phyloP scores from a whole-genome alignment of 75 land plant species.

The Sequoiadendron giganteum region DNA sequence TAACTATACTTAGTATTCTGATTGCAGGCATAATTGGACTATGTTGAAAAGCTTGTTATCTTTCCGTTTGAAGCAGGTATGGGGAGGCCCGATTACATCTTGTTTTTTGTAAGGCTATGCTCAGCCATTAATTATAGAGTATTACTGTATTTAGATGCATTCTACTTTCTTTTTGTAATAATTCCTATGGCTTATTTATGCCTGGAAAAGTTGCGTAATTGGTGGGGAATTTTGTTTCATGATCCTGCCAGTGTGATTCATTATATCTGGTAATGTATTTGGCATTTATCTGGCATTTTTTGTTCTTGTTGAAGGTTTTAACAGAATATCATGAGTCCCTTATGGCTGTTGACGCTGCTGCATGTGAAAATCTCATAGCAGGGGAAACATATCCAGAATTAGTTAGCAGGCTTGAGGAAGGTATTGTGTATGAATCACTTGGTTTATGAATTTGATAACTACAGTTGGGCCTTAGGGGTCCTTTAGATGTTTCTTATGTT shows the following conservation, averaged over 20 bases:
- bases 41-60: slow-evolving; percentile 53
- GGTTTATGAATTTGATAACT: not conserved
- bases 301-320: slow-evolving; percentile 49
- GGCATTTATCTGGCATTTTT: slow-evolving; percentile 6
- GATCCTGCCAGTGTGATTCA: not conserved
- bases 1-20: not conserved
- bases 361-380: slow-evolving; percentile 42
- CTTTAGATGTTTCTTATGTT: not conserved
- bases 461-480: not conserved
- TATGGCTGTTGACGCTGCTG: slow-evolving; percentile 26
- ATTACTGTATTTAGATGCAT: too few relatives aligned
- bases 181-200: not conserved
- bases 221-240: not conserved
- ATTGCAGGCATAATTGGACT: slow-evolving; percentile 71
- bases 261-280: not conserved
- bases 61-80: slow-evolving; percentile 83
- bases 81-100: slow-evolving; percentile 44
- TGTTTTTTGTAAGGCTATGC: not conserved
- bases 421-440: slow-evolving; percentile 24
- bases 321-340: slow-evolving; percentile 62
- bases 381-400: slow-evolving; percentile 69
- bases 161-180: not conserved
- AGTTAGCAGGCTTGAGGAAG: slow-evolving; percentile 58
- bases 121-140: not conserved
- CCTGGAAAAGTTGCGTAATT: not conserved